Evolutionary conservation across 345 rosid species (phyloP).

Genomic region (Citrus reticulata): DNA sequence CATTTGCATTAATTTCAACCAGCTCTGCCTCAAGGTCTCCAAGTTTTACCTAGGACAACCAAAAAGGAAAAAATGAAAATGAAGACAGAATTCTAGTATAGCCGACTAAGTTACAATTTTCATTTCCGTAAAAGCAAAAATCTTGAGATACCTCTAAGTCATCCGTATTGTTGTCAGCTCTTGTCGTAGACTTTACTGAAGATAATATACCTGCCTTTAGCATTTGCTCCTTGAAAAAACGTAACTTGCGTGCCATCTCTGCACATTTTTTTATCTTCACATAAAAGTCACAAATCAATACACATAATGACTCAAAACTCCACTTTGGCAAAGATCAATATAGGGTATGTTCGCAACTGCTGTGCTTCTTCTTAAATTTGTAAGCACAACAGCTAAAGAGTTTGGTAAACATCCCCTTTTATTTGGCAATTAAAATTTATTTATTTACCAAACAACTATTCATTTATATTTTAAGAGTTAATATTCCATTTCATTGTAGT

Average conservation of each 20-base stretch:
- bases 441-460: not conserved
- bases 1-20: slow-evolving; percentile 85
- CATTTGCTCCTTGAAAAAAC: slow-evolving; percentile 91
- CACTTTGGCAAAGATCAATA: not conserved
- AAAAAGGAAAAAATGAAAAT: not conserved
- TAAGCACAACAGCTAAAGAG: not conserved
- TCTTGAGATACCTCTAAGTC: slow-evolving; percentile 61
- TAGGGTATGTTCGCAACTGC: not conserved
- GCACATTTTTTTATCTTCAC: slow-evolving; percentile 79
- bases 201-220: slow-evolving; percentile 62
- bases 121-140: slow-evolving; percentile 5
- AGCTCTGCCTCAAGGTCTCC: slow-evolving; percentile 94
- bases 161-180: slow-evolving; percentile 52
- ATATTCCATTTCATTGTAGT: not conserved
- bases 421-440: no score
- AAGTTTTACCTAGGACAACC: slow-evolving; percentile 57
- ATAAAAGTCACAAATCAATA: slow-evolving; percentile 10
- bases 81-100: not conserved
- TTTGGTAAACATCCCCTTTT: no score
- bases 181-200: slow-evolving; percentile 33
- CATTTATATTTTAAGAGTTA: not conserved
- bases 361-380: not conserved
- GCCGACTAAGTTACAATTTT: slow-evolving; percentile 3
- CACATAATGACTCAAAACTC: not conserved
- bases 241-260: slow-evolving; percentile 90